These are phyloP conservation scores for Cytospora piceae DNA, from an alignment of 2,329 filamentous ascomycete genomes.

Conservation along the genomic window DNA sequence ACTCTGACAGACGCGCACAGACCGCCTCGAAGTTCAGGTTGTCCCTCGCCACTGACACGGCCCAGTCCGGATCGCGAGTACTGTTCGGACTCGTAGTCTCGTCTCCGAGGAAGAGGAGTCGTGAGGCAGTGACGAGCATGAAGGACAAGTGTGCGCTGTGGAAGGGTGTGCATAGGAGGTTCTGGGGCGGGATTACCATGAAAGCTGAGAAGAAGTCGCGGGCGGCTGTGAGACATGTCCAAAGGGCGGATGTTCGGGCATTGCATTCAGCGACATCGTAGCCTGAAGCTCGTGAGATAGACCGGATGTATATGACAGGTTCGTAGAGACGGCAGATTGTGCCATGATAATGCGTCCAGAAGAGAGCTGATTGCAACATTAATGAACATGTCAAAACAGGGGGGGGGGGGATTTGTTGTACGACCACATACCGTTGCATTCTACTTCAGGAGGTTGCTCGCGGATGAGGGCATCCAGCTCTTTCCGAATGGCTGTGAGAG, in stretches of 20 bases:
- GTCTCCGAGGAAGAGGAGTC: conserved; percentile 42
- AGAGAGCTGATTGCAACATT: conserved; percentile 36
- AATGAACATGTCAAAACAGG: neutral
- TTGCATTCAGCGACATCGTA: conserved; percentile 33
- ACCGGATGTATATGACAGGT: conserved; percentile 40
- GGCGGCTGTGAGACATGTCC: conserved; percentile 41
- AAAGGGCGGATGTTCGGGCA: conserved; percentile 42
- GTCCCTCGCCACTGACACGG: conserved; percentile 39
- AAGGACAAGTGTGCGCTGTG: conserved; percentile 40
- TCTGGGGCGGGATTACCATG: conserved; percentile 34
- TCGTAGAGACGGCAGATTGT: conserved; percentile 44
- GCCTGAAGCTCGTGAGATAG: conserved; percentile 23
- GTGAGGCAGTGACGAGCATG: conserved; percentile 40
- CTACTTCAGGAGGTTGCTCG: conserved; percentile 31
- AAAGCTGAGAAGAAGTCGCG: conserved; percentile 37
- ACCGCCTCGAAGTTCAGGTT: conserved; percentile 41
- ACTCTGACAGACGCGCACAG: conserved; percentile 37
- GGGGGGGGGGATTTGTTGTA: too few species aligned
- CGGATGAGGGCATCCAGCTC: conserved; percentile 39
- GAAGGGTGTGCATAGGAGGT: conserved; percentile 40
- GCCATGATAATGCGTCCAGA: conserved; percentile 42
- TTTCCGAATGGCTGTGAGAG: conserved; percentile 38
- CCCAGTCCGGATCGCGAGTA: conserved; percentile 42
- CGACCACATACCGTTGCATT: conserved; percentile 33
- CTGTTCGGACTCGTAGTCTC: conserved; percentile 1